Base-by-base conservation (phyloP, 768 basidiomycete species). In the Rhodotorula sphaerocarpa region DNA sequence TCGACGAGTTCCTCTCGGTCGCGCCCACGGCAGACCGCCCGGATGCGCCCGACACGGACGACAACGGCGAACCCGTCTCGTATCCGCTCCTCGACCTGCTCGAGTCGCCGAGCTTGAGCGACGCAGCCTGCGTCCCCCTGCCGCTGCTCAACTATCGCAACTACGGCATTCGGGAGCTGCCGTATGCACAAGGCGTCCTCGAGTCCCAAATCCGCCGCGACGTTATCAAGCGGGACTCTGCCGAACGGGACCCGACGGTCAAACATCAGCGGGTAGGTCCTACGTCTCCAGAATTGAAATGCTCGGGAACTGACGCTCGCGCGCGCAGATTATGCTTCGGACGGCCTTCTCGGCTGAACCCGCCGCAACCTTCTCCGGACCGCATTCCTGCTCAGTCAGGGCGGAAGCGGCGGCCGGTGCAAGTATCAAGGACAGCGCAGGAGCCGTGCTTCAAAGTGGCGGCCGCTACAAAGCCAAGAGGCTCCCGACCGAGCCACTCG, bases 71-170 rank as follows among this genome's bases (percentile, higher is more conserved):
- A 2, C 25, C 36, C 30, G 2, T 52, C 7, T 34, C 44, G 31
- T 67, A 63, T 42, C 61, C 66, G 9, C 58, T 67, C 6, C 66
- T 63, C 59, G 66, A 67, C 47, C 39, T 63, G 28, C 61, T 67
- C 52, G 42, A 25, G 3, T 33, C 50, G 6, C 39, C 44, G 4
- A 39, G 42, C 2, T 30, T 57, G 48, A 47, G 52, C 25, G 42
- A 56, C 6, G 66, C 66, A 0, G 61, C 61, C 1, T 67, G 66
- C 43, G 21, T 67, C 27, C 66, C 66, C 2, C 27, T 67, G 0
- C 66, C 66, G 5, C 58, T 56, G 33, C 58, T 67, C 20, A 57
- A 41, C 31, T 67, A 48, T 33, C 66, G 66, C 41, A 67, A 67
- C 48, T n/a, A 55, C 25, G 67, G 59, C 15, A 44, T 68, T 21